Conservation (phyloP, 2,329 filamentous ascomycete species). For the Aspergillus ochraceoroseus region DNA sequence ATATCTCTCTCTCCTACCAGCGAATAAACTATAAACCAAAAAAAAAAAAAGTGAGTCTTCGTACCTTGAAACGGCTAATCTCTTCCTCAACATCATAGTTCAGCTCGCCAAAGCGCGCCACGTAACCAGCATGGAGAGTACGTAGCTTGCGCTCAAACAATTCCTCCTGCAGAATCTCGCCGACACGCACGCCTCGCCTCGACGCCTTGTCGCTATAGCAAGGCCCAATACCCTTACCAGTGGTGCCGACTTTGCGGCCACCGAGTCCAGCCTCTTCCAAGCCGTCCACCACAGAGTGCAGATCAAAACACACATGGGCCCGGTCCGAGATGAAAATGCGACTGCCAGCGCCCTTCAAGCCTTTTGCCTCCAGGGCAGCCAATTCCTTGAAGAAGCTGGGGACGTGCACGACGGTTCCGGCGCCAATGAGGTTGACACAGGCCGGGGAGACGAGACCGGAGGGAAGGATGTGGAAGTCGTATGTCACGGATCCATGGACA, state of each 20-base stretch:
- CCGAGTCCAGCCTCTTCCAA: conserved; percentile 44
- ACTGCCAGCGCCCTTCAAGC: conserved; percentile 38
- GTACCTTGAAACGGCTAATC: conserved; percentile 53
- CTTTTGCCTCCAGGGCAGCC: conserved; percentile 42
- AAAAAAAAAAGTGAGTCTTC: conserved; percentile 9
- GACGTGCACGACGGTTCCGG: conserved; percentile 46
- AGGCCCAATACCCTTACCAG: conserved; percentile 51
- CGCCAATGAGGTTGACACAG: conserved; percentile 47
- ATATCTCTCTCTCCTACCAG: too few species aligned
- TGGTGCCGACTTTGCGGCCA: conserved; percentile 47
- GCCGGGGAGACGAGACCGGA: conserved; percentile 43
- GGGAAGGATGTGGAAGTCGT: conserved; percentile 49
- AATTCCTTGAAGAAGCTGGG: conserved; percentile 49
- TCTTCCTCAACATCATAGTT: conserved; percentile 58
- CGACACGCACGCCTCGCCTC: conserved; percentile 55
- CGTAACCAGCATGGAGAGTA: conserved; percentile 49
- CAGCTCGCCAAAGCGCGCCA: conserved; percentile 56
- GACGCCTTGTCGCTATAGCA: conserved; percentile 61
- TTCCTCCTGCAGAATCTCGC: conserved; percentile 54
- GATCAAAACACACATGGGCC: conserved; percentile 44
- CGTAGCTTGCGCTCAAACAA: conserved; percentile 54
- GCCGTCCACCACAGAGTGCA: conserved; percentile 46
- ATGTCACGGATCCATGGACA: conserved; percentile 44
- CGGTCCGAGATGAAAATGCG: conserved; percentile 47
- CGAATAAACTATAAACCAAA: too few species aligned